A percentile compares a stretch with the other conserved stretches of the same genome.
Conservation (phyloP, 1,284 basidiomycete genomes). For the Heliocybe sulcata region DNA sequence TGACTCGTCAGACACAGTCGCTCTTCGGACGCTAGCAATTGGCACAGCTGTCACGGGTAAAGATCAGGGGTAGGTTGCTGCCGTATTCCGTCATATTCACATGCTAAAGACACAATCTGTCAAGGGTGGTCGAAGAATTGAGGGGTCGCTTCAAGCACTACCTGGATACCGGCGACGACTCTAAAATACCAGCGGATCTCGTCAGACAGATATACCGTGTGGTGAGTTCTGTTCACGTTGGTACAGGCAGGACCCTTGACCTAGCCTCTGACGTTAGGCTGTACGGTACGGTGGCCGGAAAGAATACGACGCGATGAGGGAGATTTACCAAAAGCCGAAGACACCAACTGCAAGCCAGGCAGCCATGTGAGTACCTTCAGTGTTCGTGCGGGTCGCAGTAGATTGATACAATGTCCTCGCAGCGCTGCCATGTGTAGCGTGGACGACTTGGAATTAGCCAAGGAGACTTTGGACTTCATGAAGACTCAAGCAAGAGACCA, state of each 20-base stretch:
- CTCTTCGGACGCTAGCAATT: constrained; percentile 80
- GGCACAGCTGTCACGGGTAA: constrained; percentile 55
- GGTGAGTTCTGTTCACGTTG: constrained; percentile 25
- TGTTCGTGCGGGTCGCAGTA: not conserved
- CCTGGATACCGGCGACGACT: constrained; percentile 70
- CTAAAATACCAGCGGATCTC: constrained; percentile 75
- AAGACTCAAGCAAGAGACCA: constrained; percentile 53
- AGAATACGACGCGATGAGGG: constrained; percentile 75
- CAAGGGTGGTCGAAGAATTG: constrained; percentile 70
- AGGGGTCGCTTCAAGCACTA: constrained; percentile 70
- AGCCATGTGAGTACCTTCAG: constrained; percentile 47
- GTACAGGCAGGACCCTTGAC: not conserved
- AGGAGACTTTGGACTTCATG: constrained; percentile 56
- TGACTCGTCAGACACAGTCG: constrained; percentile 69
- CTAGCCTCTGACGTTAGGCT: constrained; percentile 7
- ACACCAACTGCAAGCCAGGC: constrained; percentile 67
- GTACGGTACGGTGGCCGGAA: constrained; percentile 39
- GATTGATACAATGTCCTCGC: not conserved
- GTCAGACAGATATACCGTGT: constrained; percentile 43
- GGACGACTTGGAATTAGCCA: constrained; percentile 37
- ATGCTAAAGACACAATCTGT: constrained; percentile 1
- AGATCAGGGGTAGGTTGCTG: constrained; percentile 42
- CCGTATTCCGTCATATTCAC: not conserved
- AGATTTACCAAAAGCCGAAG: constrained; percentile 65
- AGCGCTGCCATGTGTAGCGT: constrained; percentile 36